phyloP scores from a whole-genome alignment of 768 basidiomycete species.

The Lentinula sp. region DNA sequence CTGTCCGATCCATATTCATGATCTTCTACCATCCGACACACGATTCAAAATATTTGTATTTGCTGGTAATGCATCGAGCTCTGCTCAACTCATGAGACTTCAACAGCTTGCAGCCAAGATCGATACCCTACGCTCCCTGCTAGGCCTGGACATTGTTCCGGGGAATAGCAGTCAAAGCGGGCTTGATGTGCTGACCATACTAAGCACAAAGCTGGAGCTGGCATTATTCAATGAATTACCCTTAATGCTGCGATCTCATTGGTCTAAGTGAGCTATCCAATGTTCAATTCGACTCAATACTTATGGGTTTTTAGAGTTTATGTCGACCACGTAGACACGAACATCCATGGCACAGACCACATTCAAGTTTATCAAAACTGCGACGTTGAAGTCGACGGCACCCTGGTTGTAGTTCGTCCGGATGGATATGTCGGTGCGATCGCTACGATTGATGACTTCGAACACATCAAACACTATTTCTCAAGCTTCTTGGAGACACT shows the following conservation, averaged over 20 bases:
- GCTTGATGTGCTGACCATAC: background rate
- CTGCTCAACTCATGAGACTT: background rate
- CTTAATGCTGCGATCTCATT: background rate
- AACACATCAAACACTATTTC: too few species aligned
- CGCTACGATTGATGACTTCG: conserved; percentile 16
- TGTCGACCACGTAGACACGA: background rate
- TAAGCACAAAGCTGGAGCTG: background rate
- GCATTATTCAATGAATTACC: background rate
- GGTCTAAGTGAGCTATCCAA: background rate
- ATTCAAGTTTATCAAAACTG: conserved; percentile 23
- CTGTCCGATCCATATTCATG: background rate
- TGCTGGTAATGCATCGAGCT: background rate
- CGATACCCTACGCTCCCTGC: background rate
- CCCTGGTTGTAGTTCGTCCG: conserved; percentile 31
- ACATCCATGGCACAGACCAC: conserved; percentile 14
- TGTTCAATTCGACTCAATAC: background rate
- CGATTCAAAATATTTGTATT: background rate
- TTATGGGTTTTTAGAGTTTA: background rate
- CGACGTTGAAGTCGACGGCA: conserved; percentile 23
- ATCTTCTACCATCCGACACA: background rate
- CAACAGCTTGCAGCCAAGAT: background rate
- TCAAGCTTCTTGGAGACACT: too few species aligned
- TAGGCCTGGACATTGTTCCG: too few species aligned
- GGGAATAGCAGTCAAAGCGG: background rate
- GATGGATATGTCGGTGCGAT: conserved; percentile 35